These are phyloP conservation scores for Starmerella sp. DNA, from an alignment of 805 yeast species.

Conservation along the genomic window DNA sequence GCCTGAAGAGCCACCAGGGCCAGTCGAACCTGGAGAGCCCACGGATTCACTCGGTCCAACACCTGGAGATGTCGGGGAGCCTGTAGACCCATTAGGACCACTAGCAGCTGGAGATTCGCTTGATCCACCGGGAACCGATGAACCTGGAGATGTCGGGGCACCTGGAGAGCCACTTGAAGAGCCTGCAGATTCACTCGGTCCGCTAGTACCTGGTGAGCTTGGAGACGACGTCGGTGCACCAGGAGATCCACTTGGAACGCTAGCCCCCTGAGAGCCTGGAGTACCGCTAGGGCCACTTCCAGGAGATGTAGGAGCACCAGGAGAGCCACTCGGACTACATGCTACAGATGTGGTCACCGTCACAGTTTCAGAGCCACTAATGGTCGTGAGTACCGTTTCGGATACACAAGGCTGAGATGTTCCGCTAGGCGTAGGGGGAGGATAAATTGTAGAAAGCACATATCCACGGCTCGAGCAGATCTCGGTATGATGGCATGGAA, in stretches of 20 bases:
- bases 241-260: too few species aligned
- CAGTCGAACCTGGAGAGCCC: too few species aligned
- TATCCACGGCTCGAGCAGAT: slow-evolving; percentile 2
- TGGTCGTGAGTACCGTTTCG: not conserved
- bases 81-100: not conserved
- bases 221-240: not conserved
- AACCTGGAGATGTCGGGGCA: not conserved
- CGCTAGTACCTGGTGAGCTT: not conserved
- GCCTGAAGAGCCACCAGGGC: too few species aligned
- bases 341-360: not conserved
- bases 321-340: not conserved
- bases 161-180: not conserved
- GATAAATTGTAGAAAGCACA: slow-evolving; percentile 3
- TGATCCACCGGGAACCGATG: not conserved
- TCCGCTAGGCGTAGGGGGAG: not conserved
- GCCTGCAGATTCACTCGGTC: not conserved
- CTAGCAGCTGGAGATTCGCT: not conserved
- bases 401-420: not conserved
- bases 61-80: too few species aligned
- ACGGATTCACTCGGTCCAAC: too few species aligned
- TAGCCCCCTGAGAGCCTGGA: too few species aligned
- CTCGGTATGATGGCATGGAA: slow-evolving; percentile 3
- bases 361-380: not conserved
- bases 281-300: too few species aligned
- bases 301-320: too few species aligned